These are phyloP conservation scores for Globisporangium cederbergense DNA, from an alignment of 352 stramenopile genomes.

Conservation along the genomic window DNA sequence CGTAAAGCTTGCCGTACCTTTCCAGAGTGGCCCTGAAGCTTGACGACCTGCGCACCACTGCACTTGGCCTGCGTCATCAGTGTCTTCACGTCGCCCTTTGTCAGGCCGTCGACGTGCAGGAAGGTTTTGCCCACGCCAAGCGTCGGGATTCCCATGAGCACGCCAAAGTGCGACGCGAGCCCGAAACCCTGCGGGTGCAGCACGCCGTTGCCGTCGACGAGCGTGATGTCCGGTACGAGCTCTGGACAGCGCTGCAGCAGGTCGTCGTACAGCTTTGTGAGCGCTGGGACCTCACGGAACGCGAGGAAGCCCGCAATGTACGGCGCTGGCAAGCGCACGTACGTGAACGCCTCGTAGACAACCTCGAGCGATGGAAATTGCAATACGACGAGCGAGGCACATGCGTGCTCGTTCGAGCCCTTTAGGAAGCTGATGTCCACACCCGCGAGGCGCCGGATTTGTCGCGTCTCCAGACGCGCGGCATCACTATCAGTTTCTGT, in stretches of 20 bases:
- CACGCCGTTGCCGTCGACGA: conserved; percentile 92
- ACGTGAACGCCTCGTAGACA: conserved; percentile 82
- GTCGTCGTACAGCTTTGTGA: conserved; percentile 67
- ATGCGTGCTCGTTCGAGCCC: conserved; percentile 74
- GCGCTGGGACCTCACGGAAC: conserved; percentile 73
- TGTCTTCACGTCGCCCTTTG: conserved; percentile 57
- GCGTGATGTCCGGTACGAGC: conserved; percentile 76
- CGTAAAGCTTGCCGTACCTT: conserved; percentile 15
- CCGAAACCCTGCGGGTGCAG: conserved; percentile 90
- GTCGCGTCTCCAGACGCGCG: neutral
- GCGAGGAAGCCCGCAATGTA: conserved; percentile 83
- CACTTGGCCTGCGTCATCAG: conserved; percentile 44
- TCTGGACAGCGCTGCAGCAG: conserved; percentile 52
- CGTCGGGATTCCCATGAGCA: conserved; percentile 85
- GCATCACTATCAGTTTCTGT: neutral
- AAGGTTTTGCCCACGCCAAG: conserved; percentile 91
- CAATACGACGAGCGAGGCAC: conserved; percentile 78
- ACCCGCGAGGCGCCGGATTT: conserved; percentile 49
- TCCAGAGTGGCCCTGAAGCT: conserved; percentile 56
- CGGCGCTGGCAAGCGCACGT: conserved; percentile 72
- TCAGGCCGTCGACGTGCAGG: conserved; percentile 86
- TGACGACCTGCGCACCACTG: conserved; percentile 30
- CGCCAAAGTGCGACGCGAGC: conserved; percentile 91
- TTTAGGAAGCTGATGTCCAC: conserved; percentile 87
- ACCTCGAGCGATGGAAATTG: conserved; percentile 56